phyloP scores from a whole-genome alignment of 2,329 filamentous ascomycete species.

The Exophiala viscosa region DNA sequence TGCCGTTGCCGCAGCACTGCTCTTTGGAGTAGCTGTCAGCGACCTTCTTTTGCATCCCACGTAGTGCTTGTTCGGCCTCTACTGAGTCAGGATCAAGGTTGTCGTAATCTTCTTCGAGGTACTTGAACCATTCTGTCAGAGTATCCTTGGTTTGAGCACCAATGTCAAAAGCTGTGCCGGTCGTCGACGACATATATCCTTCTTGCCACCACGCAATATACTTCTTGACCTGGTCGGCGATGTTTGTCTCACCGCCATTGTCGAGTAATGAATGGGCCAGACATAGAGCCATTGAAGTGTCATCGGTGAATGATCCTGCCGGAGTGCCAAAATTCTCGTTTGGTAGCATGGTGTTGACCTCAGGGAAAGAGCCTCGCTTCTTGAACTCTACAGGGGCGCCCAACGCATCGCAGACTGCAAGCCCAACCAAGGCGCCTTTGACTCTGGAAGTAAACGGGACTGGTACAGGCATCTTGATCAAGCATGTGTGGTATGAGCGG shows the following conservation, averaged over 20 bases:
- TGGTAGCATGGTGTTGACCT: constrained; percentile 33
- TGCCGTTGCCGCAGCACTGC: constrained; percentile 39
- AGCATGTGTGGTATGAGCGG: background rate
- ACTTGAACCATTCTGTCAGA: constrained; percentile 33
- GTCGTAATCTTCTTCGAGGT: background rate
- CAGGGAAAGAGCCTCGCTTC: constrained; percentile 34
- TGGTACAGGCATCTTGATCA: background rate
- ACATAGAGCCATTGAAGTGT: constrained; percentile 44
- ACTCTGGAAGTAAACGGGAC: constrained; percentile 25
- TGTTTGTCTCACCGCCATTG: constrained; percentile 26
- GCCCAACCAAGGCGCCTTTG: constrained; percentile 37
- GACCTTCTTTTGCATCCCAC: constrained; percentile 8
- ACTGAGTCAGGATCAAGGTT: background rate
- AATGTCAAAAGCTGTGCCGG: constrained; percentile 38
- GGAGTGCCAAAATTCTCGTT: constrained; percentile 37
- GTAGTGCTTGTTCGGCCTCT: background rate
- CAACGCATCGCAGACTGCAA: constrained; percentile 43
- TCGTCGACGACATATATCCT: constrained; percentile 38
- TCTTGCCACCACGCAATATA: constrained; percentile 38
- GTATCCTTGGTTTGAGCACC: constrained; percentile 35
- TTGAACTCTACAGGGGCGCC: constrained; percentile 43
- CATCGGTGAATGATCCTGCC: constrained; percentile 43
- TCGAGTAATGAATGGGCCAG: constrained; percentile 40
- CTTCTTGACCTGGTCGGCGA: constrained; percentile 34
- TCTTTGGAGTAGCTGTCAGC: constrained; percentile 14